These are phyloP conservation scores for Leccinum variicolor DNA, from an alignment of 768 basidiomycete genomes.

Conservation along the genomic window DNA sequence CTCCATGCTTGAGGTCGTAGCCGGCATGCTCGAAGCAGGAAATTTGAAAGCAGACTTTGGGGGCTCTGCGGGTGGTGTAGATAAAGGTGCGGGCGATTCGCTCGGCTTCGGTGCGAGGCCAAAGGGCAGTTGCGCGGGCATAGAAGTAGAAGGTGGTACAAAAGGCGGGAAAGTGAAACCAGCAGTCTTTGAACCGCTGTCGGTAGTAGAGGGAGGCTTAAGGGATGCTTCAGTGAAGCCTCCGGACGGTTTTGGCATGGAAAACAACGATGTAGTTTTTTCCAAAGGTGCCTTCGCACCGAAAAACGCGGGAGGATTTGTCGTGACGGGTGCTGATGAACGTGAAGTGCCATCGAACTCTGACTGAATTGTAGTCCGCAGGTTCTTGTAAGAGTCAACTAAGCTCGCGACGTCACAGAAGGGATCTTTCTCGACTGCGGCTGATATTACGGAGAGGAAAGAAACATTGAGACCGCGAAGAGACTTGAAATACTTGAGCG, in stretches of 20 bases:
- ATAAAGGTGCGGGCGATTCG: conserved; percentile 10
- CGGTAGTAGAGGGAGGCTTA: conserved; percentile 11
- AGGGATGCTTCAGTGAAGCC: conserved; percentile 16
- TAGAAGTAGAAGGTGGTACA: conserved; percentile 18
- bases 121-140: conserved; percentile 11
- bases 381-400: conserved; percentile 55
- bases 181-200: conserved; percentile 16
- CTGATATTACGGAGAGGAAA: conserved; percentile 53
- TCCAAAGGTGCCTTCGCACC: conserved; percentile 10
- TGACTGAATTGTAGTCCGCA: conserved; percentile 53
- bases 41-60: conserved; percentile 32
- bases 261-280: conserved; percentile 13
- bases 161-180: conserved; percentile 27
- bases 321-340: conserved; percentile 5
- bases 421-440: conserved; percentile 63
- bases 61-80: conserved; percentile 14
- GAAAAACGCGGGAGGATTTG: conserved; percentile 12
- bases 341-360: conserved; percentile 45
- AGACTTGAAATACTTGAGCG: conserved; percentile 59
- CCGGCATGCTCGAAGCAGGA: conserved; percentile 6
- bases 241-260: conserved; percentile 36
- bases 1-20: conserved; percentile 9
- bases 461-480: conserved; percentile 76
- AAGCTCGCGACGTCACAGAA: conserved; percentile 61
- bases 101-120: conserved; percentile 15